phyloP scores from a whole-genome alignment of 1,139 yeast species.

The Kluyveromyces marxianus region DNA sequence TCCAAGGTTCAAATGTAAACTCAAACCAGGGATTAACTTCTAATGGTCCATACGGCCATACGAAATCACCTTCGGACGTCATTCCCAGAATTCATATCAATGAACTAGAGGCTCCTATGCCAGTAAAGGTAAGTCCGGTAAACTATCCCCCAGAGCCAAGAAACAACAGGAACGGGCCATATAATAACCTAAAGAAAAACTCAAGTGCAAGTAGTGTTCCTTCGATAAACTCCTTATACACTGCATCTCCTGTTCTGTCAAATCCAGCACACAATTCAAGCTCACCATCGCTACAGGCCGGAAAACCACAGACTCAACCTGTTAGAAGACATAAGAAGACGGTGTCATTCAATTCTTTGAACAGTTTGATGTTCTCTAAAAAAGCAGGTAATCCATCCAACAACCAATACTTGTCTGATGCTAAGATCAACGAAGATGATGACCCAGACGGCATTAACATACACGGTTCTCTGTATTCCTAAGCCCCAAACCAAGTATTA shows the following conservation, averaged over 20 bases:
- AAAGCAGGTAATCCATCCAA: constrained; percentile 17
- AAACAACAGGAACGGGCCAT: constrained; percentile 7
- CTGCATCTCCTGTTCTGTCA: constrained; percentile 3
- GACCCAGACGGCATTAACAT: constrained; percentile 21
- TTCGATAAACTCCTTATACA: constrained; percentile 11
- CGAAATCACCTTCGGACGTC: constrained; percentile 5
- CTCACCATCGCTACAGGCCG: constrained; percentile 19
- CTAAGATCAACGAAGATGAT: constrained; percentile 25
- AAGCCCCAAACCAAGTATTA: not conserved
- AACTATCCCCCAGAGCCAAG: constrained; percentile 5
- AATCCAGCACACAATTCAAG: constrained; percentile 19
- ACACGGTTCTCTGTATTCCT: constrained; percentile 25
- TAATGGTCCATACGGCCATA: not conserved
- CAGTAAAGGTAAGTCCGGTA: constrained; percentile 2
- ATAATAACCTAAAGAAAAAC: constrained; percentile 12
- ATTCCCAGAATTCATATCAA: constrained; percentile 23
- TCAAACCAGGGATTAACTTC: no score
- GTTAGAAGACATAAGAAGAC: constrained; percentile 29
- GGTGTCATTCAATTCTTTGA: constrained; percentile 31
- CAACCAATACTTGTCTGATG: constrained; percentile 21
- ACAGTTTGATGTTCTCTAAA: constrained; percentile 29
- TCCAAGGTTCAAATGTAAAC: not conserved
- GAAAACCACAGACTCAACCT: constrained; percentile 20
- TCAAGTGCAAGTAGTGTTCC: constrained; percentile 18
- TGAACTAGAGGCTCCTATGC: constrained; percentile 18